Conservation (phyloP, 208 protist genomes). For the Polymyxa betae region DNA sequence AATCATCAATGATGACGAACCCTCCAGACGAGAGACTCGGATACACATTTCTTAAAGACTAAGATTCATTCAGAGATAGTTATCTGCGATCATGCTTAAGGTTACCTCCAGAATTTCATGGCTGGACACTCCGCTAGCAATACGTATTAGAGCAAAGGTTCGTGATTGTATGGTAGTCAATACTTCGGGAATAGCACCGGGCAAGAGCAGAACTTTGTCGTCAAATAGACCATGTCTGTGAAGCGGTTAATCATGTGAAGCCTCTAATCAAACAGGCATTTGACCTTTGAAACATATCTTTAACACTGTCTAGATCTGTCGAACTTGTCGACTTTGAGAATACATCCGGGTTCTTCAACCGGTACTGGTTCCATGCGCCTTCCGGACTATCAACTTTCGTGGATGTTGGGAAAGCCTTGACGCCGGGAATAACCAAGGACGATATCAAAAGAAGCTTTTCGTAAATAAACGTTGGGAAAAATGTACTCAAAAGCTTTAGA, state of each 20-base stretch:
- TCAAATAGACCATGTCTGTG: constrained; percentile 13
- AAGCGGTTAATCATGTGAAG: not conserved
- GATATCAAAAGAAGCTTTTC: not conserved
- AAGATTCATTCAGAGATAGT: not conserved
- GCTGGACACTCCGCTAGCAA: not conserved
- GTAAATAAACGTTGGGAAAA: not conserved
- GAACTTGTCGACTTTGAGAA: not conserved
- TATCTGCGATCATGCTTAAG: not conserved
- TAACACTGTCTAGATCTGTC: not conserved
- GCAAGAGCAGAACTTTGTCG: not conserved
- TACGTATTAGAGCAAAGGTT: not conserved
- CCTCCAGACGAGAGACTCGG: not conserved
- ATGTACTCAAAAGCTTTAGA: not conserved
- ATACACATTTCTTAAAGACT: not conserved
- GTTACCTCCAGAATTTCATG: not conserved
- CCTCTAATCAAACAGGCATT: not conserved
- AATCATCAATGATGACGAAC: constrained; percentile 43
- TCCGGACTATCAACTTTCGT: not conserved
- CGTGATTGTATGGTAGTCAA: not conserved
- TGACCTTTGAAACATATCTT: constrained; percentile 1
- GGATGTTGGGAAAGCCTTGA: not conserved
- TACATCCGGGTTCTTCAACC: not conserved
- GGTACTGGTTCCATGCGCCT: not conserved
- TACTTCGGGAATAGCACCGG: not conserved
- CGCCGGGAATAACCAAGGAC: not conserved